Evolutionary conservation across 495 filamentous ascomycete genomes (phyloP).

Genomic region (Podospora anserina): DNA sequence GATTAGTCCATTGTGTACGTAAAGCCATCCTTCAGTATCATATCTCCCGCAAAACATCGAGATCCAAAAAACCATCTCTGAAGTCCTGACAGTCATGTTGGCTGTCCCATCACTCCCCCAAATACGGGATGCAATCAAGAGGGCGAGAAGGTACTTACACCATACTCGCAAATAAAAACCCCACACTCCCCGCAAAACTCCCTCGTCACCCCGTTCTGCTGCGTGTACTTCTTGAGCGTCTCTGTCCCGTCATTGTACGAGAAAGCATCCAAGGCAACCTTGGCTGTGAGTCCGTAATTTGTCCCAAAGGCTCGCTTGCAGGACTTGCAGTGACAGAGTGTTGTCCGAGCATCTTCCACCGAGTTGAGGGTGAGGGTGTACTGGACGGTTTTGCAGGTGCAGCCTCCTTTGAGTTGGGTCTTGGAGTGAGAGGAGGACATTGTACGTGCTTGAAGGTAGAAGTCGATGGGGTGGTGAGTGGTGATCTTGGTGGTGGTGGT

Average conservation of each 20-base stretch:
- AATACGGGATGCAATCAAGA: too few species aligned
- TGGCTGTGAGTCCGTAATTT: conserved; percentile 62
- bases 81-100: too few species aligned
- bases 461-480: background rate
- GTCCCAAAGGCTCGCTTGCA: conserved; percentile 63
- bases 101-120: too few species aligned
- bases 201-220: conserved; percentile 36
- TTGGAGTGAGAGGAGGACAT: background rate
- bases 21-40: background rate
- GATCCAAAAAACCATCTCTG: too few species aligned
- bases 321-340: conserved; percentile 63
- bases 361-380: conserved; percentile 25
- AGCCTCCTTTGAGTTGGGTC: conserved; percentile 23
- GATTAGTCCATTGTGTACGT: background rate
- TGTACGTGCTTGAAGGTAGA: background rate
- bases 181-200: conserved; percentile 66
- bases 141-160: conserved; percentile 16
- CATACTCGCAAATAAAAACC: conserved; percentile 61
- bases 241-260: conserved; percentile 19
- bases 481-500: too few species aligned
- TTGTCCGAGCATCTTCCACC: conserved; percentile 52
- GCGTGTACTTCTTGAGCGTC: conserved; percentile 25
- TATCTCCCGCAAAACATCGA: too few species aligned
- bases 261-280: conserved; percentile 38
- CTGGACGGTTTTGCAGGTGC: conserved; percentile 23